A percentile compares a stretch with the other conserved stretches of the same genome.
Conservation (phyloP, 495 filamentous ascomycete genomes). For the Chaetomium cochliodes region DNA sequence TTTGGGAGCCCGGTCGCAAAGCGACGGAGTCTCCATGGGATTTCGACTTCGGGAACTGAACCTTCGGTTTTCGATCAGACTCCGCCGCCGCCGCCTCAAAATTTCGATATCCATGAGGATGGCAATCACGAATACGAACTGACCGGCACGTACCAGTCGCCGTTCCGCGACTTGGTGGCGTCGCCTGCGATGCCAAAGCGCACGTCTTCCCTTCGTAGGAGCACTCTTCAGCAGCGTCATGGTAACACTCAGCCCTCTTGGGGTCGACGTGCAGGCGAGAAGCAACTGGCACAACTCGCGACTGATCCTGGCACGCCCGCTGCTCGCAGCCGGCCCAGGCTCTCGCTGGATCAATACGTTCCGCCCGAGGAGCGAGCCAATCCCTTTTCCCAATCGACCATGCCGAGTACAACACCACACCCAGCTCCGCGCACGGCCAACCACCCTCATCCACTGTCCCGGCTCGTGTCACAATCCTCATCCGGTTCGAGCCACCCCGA, state of each 20-base stretch:
- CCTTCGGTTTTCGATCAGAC: conserved; percentile 72
- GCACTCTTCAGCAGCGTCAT: conserved; percentile 81
- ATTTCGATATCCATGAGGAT: conserved; percentile 50
- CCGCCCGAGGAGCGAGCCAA: conserved; percentile 59
- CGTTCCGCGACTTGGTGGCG: conserved; percentile 35
- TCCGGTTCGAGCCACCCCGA: conserved; percentile 73
- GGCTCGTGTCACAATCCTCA: conserved; percentile 78
- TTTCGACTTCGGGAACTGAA: conserved; percentile 51
- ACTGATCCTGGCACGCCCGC: conserved; percentile 51
- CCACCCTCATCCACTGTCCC: conserved; percentile 81
- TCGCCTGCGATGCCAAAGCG: conserved; percentile 45
- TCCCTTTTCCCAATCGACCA: conserved; percentile 57
- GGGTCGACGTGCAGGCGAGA: conserved; percentile 49
- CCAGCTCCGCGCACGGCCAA: conserved; percentile 42
- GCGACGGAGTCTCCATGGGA: conserved; percentile 75
- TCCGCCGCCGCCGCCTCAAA: conserved; percentile 34
- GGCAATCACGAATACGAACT: conserved; percentile 46
- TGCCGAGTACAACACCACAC: conserved; percentile 59
- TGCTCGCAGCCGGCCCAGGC: conserved; percentile 59
- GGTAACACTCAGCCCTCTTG: conserved; percentile 59
- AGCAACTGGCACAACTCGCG: conserved; percentile 44
- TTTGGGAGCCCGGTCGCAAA: conserved; percentile 85
- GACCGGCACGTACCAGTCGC: conserved; percentile 31
- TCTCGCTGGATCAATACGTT: conserved; percentile 74
- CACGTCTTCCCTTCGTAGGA: conserved; percentile 74